phyloP scores from a whole-genome alignment of 495 filamentous ascomycete genomes.

The Podospora tetraspora region DNA sequence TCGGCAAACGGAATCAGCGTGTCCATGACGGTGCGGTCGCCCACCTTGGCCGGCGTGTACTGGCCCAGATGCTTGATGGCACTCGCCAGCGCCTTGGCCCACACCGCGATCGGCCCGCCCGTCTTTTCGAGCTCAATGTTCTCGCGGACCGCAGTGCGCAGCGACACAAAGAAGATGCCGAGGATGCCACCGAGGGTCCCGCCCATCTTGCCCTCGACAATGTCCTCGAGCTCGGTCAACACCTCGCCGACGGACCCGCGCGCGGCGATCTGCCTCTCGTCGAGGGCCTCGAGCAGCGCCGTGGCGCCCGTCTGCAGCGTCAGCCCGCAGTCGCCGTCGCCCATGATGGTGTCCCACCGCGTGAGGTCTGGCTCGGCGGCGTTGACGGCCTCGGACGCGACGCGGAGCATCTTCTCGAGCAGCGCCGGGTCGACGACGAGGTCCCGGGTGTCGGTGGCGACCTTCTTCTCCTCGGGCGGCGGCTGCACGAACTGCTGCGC shows the following conservation, averaged over 20 bases:
- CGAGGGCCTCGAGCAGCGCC: slow-evolving; percentile 37
- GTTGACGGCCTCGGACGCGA: slow-evolving; percentile 47
- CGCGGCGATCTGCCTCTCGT: slow-evolving; percentile 28
- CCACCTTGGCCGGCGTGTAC: slow-evolving; percentile 45
- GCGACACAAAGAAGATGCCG: slow-evolving; percentile 54
- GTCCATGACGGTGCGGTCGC: slow-evolving; percentile 53
- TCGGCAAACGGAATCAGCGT: slow-evolving; percentile 54
- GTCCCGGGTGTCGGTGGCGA: slow-evolving; percentile 33
- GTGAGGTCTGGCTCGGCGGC: slow-evolving; percentile 55
- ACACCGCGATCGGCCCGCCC: slow-evolving; percentile 28
- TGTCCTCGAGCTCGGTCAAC: slow-evolving; percentile 49
- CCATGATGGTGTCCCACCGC: slow-evolving; percentile 59
- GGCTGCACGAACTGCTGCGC: slow-evolving; percentile 40
- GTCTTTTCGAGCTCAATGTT: slow-evolving; percentile 30
- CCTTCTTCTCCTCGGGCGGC: slow-evolving; percentile 27
- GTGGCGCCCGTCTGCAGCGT: slow-evolving; percentile 48
- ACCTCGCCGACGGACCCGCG: slow-evolving; percentile 47
- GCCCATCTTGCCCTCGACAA: slow-evolving; percentile 55
- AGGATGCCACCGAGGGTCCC: slow-evolving; percentile 58
- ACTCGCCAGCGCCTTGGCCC: slow-evolving; percentile 34
- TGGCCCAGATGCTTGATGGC: slow-evolving; percentile 42
- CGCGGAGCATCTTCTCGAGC: slow-evolving; percentile 47
- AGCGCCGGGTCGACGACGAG: slow-evolving; percentile 40
- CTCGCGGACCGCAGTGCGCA: slow-evolving; percentile 44
- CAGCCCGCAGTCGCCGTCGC: slow-evolving; percentile 61